Conservation (phyloP, 164 flowering plant species). For the Vitis cinerea region DNA sequence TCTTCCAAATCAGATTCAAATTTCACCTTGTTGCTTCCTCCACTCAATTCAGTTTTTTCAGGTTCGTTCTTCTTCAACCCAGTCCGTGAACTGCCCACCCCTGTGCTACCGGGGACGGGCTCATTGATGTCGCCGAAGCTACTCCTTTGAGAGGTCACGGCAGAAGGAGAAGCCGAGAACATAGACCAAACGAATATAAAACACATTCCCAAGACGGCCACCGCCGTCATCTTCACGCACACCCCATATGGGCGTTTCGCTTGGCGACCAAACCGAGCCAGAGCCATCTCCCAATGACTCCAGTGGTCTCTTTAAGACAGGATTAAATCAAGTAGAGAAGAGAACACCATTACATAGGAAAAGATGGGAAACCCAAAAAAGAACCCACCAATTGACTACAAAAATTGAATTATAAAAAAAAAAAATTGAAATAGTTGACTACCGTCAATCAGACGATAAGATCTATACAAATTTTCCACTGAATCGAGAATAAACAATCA, state of each 20-base stretch:
- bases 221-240: constrained; percentile 65
- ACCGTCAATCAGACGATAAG: neutral
- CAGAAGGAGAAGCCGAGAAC: constrained; percentile 55
- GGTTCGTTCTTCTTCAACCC: constrained; percentile 18
- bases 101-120: constrained; percentile 34
- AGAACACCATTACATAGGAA: neutral
- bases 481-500: neutral
- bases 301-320: neutral
- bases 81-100: constrained; percentile 16
- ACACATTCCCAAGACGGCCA: constrained; percentile 73
- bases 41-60: constrained; percentile 10
- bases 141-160: constrained; percentile 61
- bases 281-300: constrained; percentile 34
- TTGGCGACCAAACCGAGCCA: constrained; percentile 56
- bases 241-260: constrained; percentile 70
- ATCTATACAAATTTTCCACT: neutral
- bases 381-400: neutral
- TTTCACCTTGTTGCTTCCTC: constrained; percentile 20
- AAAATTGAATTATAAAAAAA: neutral
- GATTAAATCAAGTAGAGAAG: neutral
- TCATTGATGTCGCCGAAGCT: constrained; percentile 69
- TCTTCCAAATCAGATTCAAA: constrained; percentile 26
- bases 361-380: constrained; percentile 5
- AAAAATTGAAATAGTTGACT: neutral
- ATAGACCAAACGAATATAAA: constrained; percentile 71